A percentile compares a stretch with the other conserved stretches of the same genome.
These are phyloP conservation scores for Bruguiera gymnorhiza DNA, from an alignment of 345 rosid genomes.

Conservation along the genomic window DNA sequence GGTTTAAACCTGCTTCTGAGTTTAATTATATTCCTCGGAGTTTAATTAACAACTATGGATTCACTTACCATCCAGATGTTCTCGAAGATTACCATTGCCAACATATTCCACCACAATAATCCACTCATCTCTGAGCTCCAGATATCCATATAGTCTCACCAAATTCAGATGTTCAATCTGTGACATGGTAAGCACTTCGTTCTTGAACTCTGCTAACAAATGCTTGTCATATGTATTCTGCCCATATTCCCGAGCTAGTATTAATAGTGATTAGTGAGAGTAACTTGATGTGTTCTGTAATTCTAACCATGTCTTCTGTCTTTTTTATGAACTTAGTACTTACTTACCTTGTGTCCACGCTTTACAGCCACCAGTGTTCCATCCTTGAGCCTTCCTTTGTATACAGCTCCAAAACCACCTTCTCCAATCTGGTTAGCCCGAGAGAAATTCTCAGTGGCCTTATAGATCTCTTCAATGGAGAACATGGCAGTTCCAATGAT, in stretches of 20 bases:
- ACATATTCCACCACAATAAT: conserved; percentile 77
- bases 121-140: conserved; percentile 64
- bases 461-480: conserved; percentile 62
- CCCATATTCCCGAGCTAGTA: conserved; percentile 24
- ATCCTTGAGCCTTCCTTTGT: conserved; percentile 73
- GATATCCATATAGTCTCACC: conserved; percentile 72
- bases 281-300: background rate
- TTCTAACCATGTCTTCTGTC: background rate
- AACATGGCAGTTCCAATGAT: conserved; percentile 33
- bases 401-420: conserved; percentile 77
- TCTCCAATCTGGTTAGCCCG: conserved; percentile 61
- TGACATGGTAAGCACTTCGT: conserved; percentile 73
- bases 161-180: conserved; percentile 88
- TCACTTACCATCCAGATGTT: conserved; percentile 84
- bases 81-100: conserved; percentile 71
- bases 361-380: conserved; percentile 82
- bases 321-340: background rate
- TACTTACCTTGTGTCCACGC: conserved; percentile 74
- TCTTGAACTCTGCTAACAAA: conserved; percentile 64
- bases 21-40: background rate
- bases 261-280: background rate
- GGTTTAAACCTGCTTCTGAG: background rate
- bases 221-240: conserved; percentile 51
- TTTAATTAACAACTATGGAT: background rate
- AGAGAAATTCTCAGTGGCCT: conserved; percentile 75